These are phyloP conservation scores for Candida endomychidarum DNA, from an alignment of 805 yeast species.

Conservation along the genomic window DNA sequence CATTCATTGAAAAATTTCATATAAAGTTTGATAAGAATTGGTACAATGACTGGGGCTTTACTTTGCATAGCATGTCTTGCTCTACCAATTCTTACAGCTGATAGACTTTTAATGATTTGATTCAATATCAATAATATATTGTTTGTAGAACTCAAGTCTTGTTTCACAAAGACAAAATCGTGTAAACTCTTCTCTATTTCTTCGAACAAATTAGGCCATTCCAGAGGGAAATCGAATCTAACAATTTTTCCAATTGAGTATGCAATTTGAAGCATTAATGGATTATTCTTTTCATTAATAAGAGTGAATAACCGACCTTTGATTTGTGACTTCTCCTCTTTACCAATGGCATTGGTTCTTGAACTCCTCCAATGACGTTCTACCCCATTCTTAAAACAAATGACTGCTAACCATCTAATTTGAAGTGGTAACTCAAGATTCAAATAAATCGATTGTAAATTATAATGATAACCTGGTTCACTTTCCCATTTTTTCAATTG, in stretches of 20 bases:
- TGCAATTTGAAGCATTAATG: conserved; percentile 79
- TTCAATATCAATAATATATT: conserved; percentile 68
- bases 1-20: conserved; percentile 59
- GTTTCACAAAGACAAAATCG: conserved; percentile 38
- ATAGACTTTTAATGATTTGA: conserved; percentile 72
- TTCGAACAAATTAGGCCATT: conserved; percentile 83
- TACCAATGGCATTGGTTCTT: conserved; percentile 47
- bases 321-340: conserved; percentile 71
- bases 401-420: conserved; percentile 82
- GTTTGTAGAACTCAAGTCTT: conserved; percentile 53
- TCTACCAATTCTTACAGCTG: conserved; percentile 80
- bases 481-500: conserved; percentile 71
- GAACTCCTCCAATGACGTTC: conserved; percentile 83
- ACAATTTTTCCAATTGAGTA: conserved; percentile 77
- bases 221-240: conserved; percentile 80
- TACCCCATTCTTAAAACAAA: conserved; percentile 84
- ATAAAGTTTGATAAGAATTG: conserved; percentile 61
- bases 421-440: conserved; percentile 60
- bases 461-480: conserved; percentile 55
- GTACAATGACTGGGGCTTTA: conserved; percentile 63
- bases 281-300: conserved; percentile 69
- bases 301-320: conserved; percentile 56
- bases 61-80: conserved; percentile 75
- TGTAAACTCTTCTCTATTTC: conserved; percentile 50
- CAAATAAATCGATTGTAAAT: conserved; percentile 58